Base-by-base conservation (phyloP, 2,329 filamentous ascomycete genomes). In the Myotisia sp. region DNA sequence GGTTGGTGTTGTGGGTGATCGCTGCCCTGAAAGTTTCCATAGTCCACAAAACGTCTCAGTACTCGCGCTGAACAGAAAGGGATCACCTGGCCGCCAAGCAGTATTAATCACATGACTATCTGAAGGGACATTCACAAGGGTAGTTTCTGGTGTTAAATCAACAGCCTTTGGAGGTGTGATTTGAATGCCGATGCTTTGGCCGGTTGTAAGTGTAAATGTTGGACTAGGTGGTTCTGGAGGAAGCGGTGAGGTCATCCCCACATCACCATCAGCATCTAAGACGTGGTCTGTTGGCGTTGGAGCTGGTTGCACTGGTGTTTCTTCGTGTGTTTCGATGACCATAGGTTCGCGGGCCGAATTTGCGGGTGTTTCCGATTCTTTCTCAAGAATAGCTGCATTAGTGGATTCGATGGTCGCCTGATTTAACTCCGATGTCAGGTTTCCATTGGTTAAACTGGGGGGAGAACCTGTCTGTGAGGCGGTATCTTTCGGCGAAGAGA, bases 121-220 rank as follows among this genome's bases (percentile, higher is more conserved):
- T 21, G 43, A 42, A 34, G 50, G 47, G 38, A 55, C 44, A 46
- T 60, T 50, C 19, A 67, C 45, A 14, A 64, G 47, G 39, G 52
- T 52, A 43, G 63, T 63, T 44, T 61, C 50, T 27, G 59, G 54
- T 24, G 52, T 53, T 37, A 67, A 54, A 47, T 66, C 61, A 40
- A 56, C 50, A 28, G 62, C 56, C 50, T 65, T 66, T 50, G 62
- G 60, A 47, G 62, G 58, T 33, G 52, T 51, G 44, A 60, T 64
- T 48, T 66, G 63, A 38, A 65, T 55, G 39, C 58, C 62, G 43
- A 59, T 50, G 47, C 62, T 66, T 36, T 53, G 51, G 32, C 63
- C 63, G 29, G 50, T 60, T 23, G 53, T 56, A 37, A 65, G 44
- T 7, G 61, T 64, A 38, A 54, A 53, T 20, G 51, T 48, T 33